Evolutionary conservation across 2,329 filamentous ascomycete genomes (phyloP).

Genomic region (Alternaria tenuissima): DNA sequence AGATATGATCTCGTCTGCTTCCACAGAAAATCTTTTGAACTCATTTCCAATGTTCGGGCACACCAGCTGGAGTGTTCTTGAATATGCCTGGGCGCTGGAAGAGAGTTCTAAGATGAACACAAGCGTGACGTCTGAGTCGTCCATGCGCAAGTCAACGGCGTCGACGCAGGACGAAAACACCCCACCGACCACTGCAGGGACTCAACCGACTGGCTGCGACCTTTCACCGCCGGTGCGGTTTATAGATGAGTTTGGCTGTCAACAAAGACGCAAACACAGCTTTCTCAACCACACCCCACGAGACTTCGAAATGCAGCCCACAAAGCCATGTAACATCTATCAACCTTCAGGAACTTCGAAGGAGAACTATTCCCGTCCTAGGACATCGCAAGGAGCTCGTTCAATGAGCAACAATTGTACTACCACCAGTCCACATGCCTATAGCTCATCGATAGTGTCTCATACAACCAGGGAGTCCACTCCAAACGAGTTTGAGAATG

Average conservation of each 20-base stretch:
- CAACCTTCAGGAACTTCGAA: slow-evolving; percentile 24
- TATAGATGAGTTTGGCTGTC: slow-evolving; percentile 32
- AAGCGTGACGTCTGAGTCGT: slow-evolving; percentile 27
- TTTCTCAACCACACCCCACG: slow-evolving; percentile 49
- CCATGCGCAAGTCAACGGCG: slow-evolving; percentile 30
- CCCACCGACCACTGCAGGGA: slow-evolving; percentile 22
- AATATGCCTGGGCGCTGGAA: slow-evolving; percentile 38
- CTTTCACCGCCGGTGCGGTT: slow-evolving; percentile 24
- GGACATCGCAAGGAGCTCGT: slow-evolving; percentile 23
- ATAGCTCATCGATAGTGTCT: slow-evolving; percentile 24
- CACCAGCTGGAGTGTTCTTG: slow-evolving; percentile 44
- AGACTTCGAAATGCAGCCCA: slow-evolving; percentile 34
- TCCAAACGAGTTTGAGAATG: slow-evolving; percentile 19
- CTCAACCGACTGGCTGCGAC: slow-evolving; percentile 16
- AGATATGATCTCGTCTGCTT: slow-evolving; percentile 26
- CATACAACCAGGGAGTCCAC: slow-evolving; percentile 13
- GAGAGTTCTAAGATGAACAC: slow-evolving; percentile 24
- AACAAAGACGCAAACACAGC: slow-evolving; percentile 38
- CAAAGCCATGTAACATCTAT: slow-evolving; percentile 27
- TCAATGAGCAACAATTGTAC: slow-evolving; percentile 12
- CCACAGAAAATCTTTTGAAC: slow-evolving; percentile 33
- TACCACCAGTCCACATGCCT: slow-evolving; percentile 6
- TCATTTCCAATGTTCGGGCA: slow-evolving; percentile 45
- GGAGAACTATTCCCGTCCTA: slow-evolving; percentile 33
- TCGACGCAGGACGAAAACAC: slow-evolving; percentile 31